These are phyloP conservation scores for Albugo candida DNA, from an alignment of 352 stramenopile genomes.

Conservation along the genomic window DNA sequence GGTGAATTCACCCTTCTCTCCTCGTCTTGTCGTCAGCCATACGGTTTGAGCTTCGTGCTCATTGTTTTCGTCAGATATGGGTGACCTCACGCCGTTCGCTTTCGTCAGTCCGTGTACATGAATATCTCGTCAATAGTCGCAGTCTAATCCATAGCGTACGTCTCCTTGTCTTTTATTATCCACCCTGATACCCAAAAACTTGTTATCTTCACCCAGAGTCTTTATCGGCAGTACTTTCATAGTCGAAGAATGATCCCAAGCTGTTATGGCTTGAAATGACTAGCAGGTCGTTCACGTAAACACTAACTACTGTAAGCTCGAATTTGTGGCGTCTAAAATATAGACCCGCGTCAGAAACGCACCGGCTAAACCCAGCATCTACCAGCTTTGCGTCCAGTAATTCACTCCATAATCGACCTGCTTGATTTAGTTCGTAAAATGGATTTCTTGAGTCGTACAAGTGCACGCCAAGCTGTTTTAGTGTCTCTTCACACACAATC, in stretches of 20 bases:
- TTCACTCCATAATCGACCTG: slow-evolving; percentile 9
- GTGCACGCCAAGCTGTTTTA: slow-evolving; percentile 2
- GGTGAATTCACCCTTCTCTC: slow-evolving; percentile 3
- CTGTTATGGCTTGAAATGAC: slow-evolving; percentile 3
- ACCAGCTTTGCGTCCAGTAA: slow-evolving; percentile 5
- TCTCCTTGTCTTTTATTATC: background rate
- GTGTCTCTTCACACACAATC: background rate
- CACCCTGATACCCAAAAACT: slow-evolving; percentile 15
- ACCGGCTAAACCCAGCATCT: slow-evolving; percentile 6
- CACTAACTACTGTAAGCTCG: slow-evolving; percentile 3
- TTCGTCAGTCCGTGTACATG: slow-evolving; percentile 3
- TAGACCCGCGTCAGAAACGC: slow-evolving; percentile 12
- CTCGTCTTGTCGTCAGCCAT: slow-evolving; percentile 2
- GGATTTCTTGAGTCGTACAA: slow-evolving; percentile 10
- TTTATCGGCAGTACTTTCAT: slow-evolving; percentile 7
- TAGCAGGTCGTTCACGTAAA: slow-evolving; percentile 18
- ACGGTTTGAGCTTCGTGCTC: background rate
- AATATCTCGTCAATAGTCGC: slow-evolving; percentile 10
- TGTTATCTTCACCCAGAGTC: slow-evolving; percentile 11
- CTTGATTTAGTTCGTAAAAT: slow-evolving; percentile 17
- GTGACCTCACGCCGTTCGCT: slow-evolving; percentile 6
- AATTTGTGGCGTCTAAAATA: slow-evolving; percentile 5
- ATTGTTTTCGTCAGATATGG: slow-evolving; percentile 3
- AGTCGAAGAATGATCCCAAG: slow-evolving; percentile 7
- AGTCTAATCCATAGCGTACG: slow-evolving; percentile 10